Evolutionary conservation across 2,329 filamentous ascomycete genomes (phyloP), one percentile per base, ranked within the genome.

Genomic region (Penicillium concentricum): DNA sequence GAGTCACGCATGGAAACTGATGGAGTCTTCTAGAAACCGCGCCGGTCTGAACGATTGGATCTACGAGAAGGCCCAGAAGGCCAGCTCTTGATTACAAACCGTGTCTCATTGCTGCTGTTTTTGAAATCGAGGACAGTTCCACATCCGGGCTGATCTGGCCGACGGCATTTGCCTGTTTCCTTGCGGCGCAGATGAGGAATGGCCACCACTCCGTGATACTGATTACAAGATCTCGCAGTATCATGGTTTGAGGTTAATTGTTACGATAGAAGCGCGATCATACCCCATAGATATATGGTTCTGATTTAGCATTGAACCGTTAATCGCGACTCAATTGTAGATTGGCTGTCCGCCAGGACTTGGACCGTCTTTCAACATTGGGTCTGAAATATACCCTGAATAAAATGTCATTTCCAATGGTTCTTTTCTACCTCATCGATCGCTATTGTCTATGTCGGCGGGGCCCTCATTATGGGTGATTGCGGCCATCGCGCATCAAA

Each of bases 21-120:
- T 39, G 8, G 32, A 37, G 20, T 13, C 5, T 30, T 45, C 8
- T 41, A 87, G 87, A 67, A 99, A 99, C 78, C 88, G 88, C 59
- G 84, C 84, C 52, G 93, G 93, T 28, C 78, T 97, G 57, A 99
- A 99, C 71, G 94, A 99, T 76, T 99, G 94, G 94, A 86, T 99
- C 61, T 94, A 93, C 75, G 92, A 97, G 78, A 83, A 90, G 73
- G 85, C 87, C 1, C 86, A 76, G 64, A 70, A 70, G 61, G 70
- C 62, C 16, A 70, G 61, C 56, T 65, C 65, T 41, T 70, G 61
- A 66, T 47, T 37, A 47, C 41, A 35, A 42, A 30, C 18, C 34
- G 28, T 22, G 45, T 28, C 28, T 44, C 20, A 20, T 47, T 54
- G 37, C 56, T 51, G 45, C 58, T 44, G 38, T 49, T 35, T 50